Evolutionary conservation across 352 stramenopile species (phyloP).

Genomic region (Blastocystis sp.): DNA sequence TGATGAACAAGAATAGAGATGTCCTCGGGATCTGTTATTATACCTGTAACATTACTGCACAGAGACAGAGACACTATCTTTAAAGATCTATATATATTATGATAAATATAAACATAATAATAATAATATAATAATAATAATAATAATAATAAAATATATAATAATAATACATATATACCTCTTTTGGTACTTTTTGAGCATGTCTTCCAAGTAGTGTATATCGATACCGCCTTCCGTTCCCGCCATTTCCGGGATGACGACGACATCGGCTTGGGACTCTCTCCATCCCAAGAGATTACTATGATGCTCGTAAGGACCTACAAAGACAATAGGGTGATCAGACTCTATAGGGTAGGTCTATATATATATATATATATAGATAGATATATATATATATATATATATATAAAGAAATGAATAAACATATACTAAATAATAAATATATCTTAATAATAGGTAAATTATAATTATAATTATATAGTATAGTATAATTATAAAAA

Average conservation of each 20-base stretch:
- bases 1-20: conserved; percentile 67
- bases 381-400: conserved; percentile 1
- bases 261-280: conserved; percentile 63
- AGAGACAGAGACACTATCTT: conserved; percentile 57
- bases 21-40: conserved; percentile 63
- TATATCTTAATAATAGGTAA: conserved; percentile 5
- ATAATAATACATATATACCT: conserved; percentile 44
- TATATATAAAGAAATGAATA: background rate
- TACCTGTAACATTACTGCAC: conserved; percentile 79
- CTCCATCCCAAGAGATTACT: conserved; percentile 86
- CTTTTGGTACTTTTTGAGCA: conserved; percentile 48
- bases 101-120: too few relatives aligned
- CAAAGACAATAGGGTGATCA: conserved; percentile 61
- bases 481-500: background rate
- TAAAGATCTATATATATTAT: conserved; percentile 29
- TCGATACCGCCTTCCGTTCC: conserved; percentile 49
- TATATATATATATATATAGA: conserved; percentile 3
- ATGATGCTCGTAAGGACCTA: conserved; percentile 81
- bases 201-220: conserved; percentile 46
- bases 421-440: background rate
- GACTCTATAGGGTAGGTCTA: conserved; percentile 4
- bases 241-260: conserved; percentile 50
- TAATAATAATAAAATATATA: too few relatives aligned
- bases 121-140: conserved; percentile 24
- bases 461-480: too few relatives aligned